phyloP scores from a whole-genome alignment of 257 asterid species.

The Henckelia pumila region DNA sequence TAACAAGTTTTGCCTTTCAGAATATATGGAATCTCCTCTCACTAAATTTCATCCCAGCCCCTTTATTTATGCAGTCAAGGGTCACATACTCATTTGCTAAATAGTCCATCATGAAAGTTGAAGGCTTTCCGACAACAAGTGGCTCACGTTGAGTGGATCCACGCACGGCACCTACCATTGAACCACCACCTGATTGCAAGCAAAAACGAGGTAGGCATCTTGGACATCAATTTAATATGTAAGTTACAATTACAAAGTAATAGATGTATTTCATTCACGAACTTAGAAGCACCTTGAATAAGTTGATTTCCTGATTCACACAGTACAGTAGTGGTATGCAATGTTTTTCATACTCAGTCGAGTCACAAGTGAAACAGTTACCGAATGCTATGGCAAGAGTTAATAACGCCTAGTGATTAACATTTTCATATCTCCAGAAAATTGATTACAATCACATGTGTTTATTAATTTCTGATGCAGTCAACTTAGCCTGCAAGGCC shows the following conservation, averaged over 20 bases:
- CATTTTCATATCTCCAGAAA: neutral
- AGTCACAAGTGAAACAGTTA: neutral
- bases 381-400: too few species aligned
- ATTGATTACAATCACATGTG: neutral
- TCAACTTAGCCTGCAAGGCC: too few species aligned
- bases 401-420: too few species aligned
- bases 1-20: neutral
- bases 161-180: slow-evolving; percentile 85
- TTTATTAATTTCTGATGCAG: neutral
- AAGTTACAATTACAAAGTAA: neutral
- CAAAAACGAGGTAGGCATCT: slow-evolving; percentile 19
- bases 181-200: slow-evolving; percentile 73
- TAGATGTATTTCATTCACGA: neutral
- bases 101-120: slow-evolving; percentile 97
- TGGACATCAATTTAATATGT: neutral
- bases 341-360: neutral
- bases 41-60: neutral
- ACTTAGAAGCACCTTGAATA: neutral
- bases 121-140: slow-evolving; percentile 94
- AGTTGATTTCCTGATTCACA: neutral
- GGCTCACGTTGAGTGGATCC: slow-evolving; percentile 94
- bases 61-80: neutral
- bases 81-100: slow-evolving; percentile 71
- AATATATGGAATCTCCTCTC: neutral
- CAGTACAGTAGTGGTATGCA: neutral